A percentile compares a stretch with the other conserved stretches of the same genome.
Evolutionary conservation across 805 yeast species (phyloP).

Genomic region (Metschnikowia drakensbergensis): DNA sequence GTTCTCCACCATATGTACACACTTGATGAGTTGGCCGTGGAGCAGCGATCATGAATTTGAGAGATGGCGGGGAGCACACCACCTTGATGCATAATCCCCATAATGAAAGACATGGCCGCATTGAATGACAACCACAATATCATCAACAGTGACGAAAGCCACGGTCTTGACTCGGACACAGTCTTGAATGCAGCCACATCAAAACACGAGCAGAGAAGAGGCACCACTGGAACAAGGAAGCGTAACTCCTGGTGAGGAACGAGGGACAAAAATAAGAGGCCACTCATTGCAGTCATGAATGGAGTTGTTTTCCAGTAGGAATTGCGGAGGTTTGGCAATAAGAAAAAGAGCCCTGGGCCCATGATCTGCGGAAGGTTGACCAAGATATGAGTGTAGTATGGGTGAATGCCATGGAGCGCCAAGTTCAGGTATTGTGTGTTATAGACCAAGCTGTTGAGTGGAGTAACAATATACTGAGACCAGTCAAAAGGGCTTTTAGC

Average conservation of each 20-base stretch:
- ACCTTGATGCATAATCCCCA: slow-evolving; percentile 87
- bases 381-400: slow-evolving; percentile 67
- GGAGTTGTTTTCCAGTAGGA: slow-evolving; percentile 50
- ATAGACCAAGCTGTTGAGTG: slow-evolving; percentile 72
- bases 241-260: slow-evolving; percentile 95
- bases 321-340: slow-evolving; percentile 33
- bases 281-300: slow-evolving; percentile 58
- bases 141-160: slow-evolving; percentile 22
- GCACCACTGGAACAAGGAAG: slow-evolving; percentile 74
- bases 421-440: slow-evolving; percentile 60
- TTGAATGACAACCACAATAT: slow-evolving; percentile 65
- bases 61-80: slow-evolving; percentile 74
- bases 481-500: slow-evolving; percentile 13
- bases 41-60: slow-evolving; percentile 23
- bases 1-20: slow-evolving; percentile 88
- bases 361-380: slow-evolving; percentile 74
- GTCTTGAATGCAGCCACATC: slow-evolving; percentile 35
- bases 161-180: background rate
- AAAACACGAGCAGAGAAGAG: slow-evolving; percentile 60
- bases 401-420: slow-evolving; percentile 78
- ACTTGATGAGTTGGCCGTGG: slow-evolving; percentile 16
- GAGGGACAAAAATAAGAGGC: slow-evolving; percentile 55
- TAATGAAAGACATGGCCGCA: slow-evolving; percentile 49
- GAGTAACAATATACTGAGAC: slow-evolving; percentile 53
- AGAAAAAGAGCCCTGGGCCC: slow-evolving; percentile 64